phyloP scores from a whole-genome alignment of 305 asterid species.

The Fraxinus angustifolia region DNA sequence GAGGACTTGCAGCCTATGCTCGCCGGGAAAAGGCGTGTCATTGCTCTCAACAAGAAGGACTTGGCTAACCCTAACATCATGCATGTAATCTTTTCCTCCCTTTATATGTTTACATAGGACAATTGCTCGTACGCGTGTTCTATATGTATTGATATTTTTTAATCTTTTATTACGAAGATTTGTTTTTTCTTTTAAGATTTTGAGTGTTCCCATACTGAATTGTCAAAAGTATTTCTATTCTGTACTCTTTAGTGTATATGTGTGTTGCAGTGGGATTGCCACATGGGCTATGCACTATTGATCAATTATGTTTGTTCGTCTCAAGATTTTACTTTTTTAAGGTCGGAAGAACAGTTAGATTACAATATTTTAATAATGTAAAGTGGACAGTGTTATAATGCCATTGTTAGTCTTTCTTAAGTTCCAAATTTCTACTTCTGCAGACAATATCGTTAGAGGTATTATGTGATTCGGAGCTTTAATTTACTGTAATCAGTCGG shows the following conservation, averaged over 20 bases:
- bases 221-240: neutral
- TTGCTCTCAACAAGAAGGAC: slow-evolving; percentile 95
- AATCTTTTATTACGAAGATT: neutral
- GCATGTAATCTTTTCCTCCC: slow-evolving; percentile 46
- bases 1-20: slow-evolving; percentile 78
- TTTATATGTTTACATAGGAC: neutral
- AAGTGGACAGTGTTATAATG: neutral
- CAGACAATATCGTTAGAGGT: neutral
- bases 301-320: neutral
- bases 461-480: neutral
- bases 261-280: neutral
- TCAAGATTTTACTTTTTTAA: neutral
- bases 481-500: neutral
- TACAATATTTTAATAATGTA: neutral
- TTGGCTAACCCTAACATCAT: slow-evolving; percentile 90
- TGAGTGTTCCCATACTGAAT: neutral
- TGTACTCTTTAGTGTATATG: neutral
- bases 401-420: neutral
- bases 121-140: neutral
- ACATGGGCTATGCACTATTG: neutral
- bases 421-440: neutral
- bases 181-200: neutral
- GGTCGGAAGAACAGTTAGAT: neutral
- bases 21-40: slow-evolving; percentile 66
- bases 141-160: neutral